Conservation (phyloP, 2,329 filamentous ascomycete species). For the Penicillium hordei region DNA sequence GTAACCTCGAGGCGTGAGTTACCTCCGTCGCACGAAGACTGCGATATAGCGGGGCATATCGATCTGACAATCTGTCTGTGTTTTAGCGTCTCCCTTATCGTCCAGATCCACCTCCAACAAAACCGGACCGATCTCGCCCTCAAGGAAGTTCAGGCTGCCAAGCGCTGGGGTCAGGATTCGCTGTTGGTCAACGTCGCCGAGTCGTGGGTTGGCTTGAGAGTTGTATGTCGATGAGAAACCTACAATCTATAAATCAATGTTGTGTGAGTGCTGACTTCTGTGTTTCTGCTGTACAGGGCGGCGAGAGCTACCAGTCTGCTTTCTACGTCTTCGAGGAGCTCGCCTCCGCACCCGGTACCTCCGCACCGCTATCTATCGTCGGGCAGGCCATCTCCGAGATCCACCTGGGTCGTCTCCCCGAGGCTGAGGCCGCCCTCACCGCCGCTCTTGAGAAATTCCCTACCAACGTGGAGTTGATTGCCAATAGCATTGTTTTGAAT, state of each 20-base stretch:
- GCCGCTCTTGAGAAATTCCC: slow-evolving; percentile 75
- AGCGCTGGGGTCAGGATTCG: slow-evolving; percentile 93
- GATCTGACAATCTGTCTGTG: slow-evolving; percentile 11
- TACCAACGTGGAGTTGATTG: slow-evolving; percentile 70
- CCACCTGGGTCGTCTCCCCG: slow-evolving; percentile 82
- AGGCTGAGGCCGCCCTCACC: slow-evolving; percentile 82
- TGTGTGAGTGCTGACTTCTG: background rate
- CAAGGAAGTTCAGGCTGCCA: slow-evolving; percentile 82
- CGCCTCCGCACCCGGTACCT: slow-evolving; percentile 79
- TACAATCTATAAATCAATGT: background rate
- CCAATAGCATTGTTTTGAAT: slow-evolving; percentile 78
- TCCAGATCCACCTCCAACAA: slow-evolving; percentile 88
- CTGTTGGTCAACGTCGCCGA: slow-evolving; percentile 91
- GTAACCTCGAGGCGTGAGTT: slow-evolving; percentile 72
- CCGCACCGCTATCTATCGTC: slow-evolving; percentile 72
- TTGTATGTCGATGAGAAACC: slow-evolving; percentile 58
- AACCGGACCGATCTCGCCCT: slow-evolving; percentile 87
- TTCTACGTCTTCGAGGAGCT: slow-evolving; percentile 98
- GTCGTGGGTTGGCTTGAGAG: slow-evolving; percentile 86
- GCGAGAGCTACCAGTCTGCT: slow-evolving; percentile 91
- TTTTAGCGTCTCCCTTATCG: slow-evolving; percentile 72
- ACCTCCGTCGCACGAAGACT: background rate
- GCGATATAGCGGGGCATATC: background rate
- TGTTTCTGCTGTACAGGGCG: slow-evolving; percentile 59
- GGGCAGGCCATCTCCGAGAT: slow-evolving; percentile 89